These are phyloP conservation scores for Pelargonium australe DNA, from an alignment of 441 rosid species.

Conservation along the genomic window DNA sequence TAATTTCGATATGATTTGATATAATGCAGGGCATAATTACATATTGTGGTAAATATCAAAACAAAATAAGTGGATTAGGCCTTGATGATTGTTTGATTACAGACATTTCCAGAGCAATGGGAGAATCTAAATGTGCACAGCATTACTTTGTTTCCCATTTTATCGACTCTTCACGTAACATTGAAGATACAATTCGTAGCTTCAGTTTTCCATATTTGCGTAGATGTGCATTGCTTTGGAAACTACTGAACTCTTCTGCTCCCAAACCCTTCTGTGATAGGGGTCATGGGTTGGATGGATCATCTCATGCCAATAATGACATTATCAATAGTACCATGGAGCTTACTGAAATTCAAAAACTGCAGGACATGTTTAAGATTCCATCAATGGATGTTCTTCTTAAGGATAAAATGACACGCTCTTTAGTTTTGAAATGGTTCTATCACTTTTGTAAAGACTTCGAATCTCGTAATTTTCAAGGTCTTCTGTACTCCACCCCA, in stretches of 20 bases:
- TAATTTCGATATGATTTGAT: conserved; percentile 20
- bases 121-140: conserved; percentile 43
- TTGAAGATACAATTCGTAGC: conserved; percentile 49
- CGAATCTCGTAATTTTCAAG: conserved; percentile 30
- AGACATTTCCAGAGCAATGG: conserved; percentile 49
- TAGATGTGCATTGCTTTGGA: conserved; percentile 94
- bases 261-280: conserved; percentile 46
- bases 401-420: conserved; percentile 47
- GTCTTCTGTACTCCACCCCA: conserved; percentile 47
- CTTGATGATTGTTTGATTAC: conserved; percentile 44
- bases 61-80: conserved; percentile 28
- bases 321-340: conserved; percentile 40
- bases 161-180: conserved; percentile 43
- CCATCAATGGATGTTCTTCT: conserved; percentile 56
- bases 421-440: conserved; percentile 58
- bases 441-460: conserved; percentile 52
- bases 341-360: conserved; percentile 51
- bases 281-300: conserved; percentile 31
- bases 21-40: conserved; percentile 68
- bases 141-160: conserved; percentile 48
- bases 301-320: conserved; percentile 31
- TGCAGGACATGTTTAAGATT: conserved; percentile 75
- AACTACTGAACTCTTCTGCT: conserved; percentile 51
- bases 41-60: conserved; percentile 35
- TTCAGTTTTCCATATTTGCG: conserved; percentile 79